Evolutionary conservation across 1,284 basidiomycete genomes (phyloP).

Genomic region (Anthracocystis setariae): DNA sequence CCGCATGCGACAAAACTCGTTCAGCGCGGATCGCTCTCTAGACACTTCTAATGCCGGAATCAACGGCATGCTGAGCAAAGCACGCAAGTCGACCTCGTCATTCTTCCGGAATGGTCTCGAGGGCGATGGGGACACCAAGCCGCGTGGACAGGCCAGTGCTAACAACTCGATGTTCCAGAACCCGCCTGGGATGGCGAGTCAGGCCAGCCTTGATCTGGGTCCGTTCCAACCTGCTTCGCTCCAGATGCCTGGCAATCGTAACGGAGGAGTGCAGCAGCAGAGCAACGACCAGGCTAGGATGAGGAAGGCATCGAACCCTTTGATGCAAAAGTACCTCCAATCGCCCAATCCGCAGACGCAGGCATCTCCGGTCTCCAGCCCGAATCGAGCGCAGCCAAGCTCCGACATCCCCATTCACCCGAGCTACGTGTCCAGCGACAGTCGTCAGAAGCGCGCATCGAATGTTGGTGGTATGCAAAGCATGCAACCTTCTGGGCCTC

Average conservation of each 20-base stretch:
- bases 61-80: conserved; percentile 40
- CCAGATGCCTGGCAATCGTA: conserved; percentile 16
- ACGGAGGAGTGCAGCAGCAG: conserved; percentile 25
- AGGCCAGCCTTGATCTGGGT: conserved; percentile 57
- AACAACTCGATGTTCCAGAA: conserved; percentile 40
- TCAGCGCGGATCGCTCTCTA: conserved; percentile 42
- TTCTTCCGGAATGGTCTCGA: conserved; percentile 40
- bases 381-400: conserved; percentile 2
- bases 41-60: conserved; percentile 23
- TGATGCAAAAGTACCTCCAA: conserved; percentile 48
- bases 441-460: conserved; percentile 16
- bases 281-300: conserved; percentile 16
- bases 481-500: conserved; percentile 15
- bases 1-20: conserved; percentile 32
- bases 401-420: conserved; percentile 2
- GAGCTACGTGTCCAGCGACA: conserved; percentile 1
- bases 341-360: conserved; percentile 41
- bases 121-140: conserved; percentile 12
- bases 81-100: conserved; percentile 43
- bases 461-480: conserved; percentile 35
- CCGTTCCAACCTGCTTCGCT: conserved; percentile 56
- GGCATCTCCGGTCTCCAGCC: conserved; percentile 15
- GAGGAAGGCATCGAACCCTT: conserved; percentile 33
- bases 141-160: conserved; percentile 11
- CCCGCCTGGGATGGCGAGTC: conserved; percentile 55